Evolutionary conservation across 2,329 filamentous ascomycete species (phyloP).

Genomic region (Fusarium annulatum): DNA sequence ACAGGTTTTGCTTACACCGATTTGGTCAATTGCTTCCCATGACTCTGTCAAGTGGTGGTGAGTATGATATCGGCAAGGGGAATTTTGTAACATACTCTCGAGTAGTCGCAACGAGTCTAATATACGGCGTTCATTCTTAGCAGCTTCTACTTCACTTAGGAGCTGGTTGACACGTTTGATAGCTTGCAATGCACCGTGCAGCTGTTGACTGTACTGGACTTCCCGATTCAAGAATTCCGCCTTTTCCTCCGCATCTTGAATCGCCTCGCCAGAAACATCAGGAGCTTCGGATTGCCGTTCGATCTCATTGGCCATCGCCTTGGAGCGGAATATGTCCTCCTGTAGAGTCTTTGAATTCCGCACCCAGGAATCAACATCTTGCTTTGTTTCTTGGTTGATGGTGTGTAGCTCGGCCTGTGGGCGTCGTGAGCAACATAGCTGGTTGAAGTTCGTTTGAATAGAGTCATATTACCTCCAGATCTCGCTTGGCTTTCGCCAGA

Average conservation of each 20-base stretch:
- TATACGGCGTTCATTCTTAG: conserved; percentile 65
- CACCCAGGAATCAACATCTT: conserved; percentile 88
- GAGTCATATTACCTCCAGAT: conserved; percentile 52
- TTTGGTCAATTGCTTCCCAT: conserved; percentile 66
- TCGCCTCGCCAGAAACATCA: conserved; percentile 62
- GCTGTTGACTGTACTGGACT: conserved; percentile 67
- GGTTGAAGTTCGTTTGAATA: neutral
- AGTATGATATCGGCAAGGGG: conserved; percentile 3
- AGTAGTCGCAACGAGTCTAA: conserved; percentile 68
- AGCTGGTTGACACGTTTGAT: conserved; percentile 70
- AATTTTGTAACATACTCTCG: conserved; percentile 57
- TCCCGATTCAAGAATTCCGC: conserved; percentile 68
- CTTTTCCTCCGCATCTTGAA: conserved; percentile 64
- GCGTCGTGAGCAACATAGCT: conserved; percentile 34
- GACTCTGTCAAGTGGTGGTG: conserved; percentile 56
- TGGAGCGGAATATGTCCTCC: conserved; percentile 84
- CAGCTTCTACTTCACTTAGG: conserved; percentile 69
- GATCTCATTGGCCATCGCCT: conserved; percentile 83
- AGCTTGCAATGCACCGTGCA: conserved; percentile 61
- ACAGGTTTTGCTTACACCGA: conserved; percentile 71
- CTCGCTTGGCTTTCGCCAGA: conserved; percentile 50
- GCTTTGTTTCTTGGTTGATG: conserved; percentile 80
- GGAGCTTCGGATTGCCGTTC: conserved; percentile 78
- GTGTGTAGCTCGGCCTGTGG: conserved; percentile 71
- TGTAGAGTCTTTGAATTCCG: conserved; percentile 85